These are phyloP conservation scores for Sherardia arvensis DNA, from an alignment of 257 asterid species.

Conservation along the genomic window DNA sequence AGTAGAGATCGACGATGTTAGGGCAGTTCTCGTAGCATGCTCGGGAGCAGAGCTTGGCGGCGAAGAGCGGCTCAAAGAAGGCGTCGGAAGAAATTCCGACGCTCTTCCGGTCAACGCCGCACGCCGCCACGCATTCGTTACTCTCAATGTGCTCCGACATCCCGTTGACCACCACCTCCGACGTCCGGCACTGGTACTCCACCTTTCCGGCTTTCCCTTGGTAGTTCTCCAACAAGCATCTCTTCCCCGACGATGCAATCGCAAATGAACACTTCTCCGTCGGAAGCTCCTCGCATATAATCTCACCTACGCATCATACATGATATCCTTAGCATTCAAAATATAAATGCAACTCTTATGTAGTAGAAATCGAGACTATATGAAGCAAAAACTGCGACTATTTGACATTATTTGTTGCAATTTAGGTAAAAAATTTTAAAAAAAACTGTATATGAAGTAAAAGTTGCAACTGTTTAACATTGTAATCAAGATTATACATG, in stretches of 20 bases:
- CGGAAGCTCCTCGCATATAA: slow-evolving; percentile 66
- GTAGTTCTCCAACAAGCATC: slow-evolving; percentile 71
- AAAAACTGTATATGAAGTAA: no score
- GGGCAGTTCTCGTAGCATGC: slow-evolving; percentile 69
- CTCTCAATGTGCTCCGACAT: slow-evolving; percentile 61
- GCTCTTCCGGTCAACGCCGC: slow-evolving; percentile 57
- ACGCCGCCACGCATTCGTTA: slow-evolving; percentile 51
- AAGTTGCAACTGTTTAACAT: no score
- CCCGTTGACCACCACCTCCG: slow-evolving; percentile 59
- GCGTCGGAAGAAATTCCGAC: slow-evolving; percentile 77
- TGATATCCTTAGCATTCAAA: no score
- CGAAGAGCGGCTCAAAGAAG: slow-evolving; percentile 42
- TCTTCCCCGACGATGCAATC: slow-evolving; percentile 75
- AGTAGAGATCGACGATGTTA: slow-evolving; percentile 72
- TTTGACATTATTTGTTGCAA: no score
- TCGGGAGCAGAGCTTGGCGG: slow-evolving; percentile 53
- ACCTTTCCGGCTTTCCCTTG: slow-evolving; percentile 22
- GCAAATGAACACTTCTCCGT: slow-evolving; percentile 47
- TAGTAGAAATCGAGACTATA: no score
- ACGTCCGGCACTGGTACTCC: slow-evolving; percentile 56
- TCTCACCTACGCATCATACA: slow-evolving; percentile 66
- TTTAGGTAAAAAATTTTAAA: no score
- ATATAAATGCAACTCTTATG: no score
- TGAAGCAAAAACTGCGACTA: no score
- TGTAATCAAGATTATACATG: no score